Evolutionary conservation across 176 grass and related monocot genomes (phyloP).

Genomic region (Puccinellia tenuiflora): DNA sequence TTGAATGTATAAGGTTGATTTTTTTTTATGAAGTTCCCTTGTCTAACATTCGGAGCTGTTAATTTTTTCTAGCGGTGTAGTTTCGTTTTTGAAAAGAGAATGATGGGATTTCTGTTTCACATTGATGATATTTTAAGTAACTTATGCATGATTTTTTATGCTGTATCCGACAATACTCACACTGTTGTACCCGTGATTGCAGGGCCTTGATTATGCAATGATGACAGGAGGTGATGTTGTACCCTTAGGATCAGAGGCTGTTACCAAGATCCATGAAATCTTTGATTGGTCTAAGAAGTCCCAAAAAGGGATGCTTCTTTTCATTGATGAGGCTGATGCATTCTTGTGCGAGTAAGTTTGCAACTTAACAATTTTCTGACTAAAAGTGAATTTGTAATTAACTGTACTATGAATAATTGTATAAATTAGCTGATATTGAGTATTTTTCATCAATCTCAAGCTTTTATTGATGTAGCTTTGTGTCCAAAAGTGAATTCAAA

Average conservation of each 20-base stretch:
- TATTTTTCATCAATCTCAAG: not conserved
- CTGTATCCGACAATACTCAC: not conserved
- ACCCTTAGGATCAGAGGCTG: slow-evolving; percentile 78
- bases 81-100: not conserved
- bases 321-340: slow-evolving; percentile 95
- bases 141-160: not conserved
- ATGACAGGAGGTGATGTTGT: slow-evolving; percentile 96
- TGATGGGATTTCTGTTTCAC: not conserved
- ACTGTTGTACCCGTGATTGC: not conserved
- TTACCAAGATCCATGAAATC: slow-evolving; percentile 97
- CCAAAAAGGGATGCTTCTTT: slow-evolving; percentile 76
- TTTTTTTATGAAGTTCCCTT: not conserved
- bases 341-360: slow-evolving; percentile 95
- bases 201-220: slow-evolving; percentile 97
- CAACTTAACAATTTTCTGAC: not conserved
- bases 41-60: not conserved
- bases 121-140: slow-evolving; percentile 10
- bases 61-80: not conserved
- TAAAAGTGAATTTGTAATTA: not conserved
- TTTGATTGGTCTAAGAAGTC: slow-evolving; percentile 98
- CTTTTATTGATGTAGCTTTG: slow-evolving; percentile 4
- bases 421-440: not conserved
- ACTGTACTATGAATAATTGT: not conserved
- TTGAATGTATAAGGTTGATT: not conserved
- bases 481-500: not conserved